Conservation (phyloP, 2,329 filamentous ascomycete genomes). For the Aspergillaceae sp. region DNA sequence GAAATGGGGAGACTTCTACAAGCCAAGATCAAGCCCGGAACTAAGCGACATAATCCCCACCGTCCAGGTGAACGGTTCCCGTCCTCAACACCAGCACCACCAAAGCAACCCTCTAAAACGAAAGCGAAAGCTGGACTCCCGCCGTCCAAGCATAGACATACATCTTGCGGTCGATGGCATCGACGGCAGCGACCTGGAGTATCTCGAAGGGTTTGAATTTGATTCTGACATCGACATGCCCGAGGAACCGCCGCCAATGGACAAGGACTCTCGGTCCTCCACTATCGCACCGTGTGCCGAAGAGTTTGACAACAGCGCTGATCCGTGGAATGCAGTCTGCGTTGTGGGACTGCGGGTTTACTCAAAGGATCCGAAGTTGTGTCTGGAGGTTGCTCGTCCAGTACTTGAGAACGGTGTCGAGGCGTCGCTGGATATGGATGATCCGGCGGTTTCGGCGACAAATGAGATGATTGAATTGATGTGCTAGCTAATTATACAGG, state of each 20-base stretch:
- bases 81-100: too few relatives aligned
- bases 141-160: slow-evolving; percentile 18
- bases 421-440: slow-evolving; percentile 38
- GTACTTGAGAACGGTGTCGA: slow-evolving; percentile 30
- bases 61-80: slow-evolving; percentile 19
- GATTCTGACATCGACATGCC: slow-evolving; percentile 37
- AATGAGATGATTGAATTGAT: slow-evolving; percentile 10
- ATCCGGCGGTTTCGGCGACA: slow-evolving; percentile 27
- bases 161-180: slow-evolving; percentile 14
- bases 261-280: slow-evolving; percentile 1
- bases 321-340: slow-evolving; percentile 54
- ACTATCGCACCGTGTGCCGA: too few relatives aligned
- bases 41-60: slow-evolving; percentile 16
- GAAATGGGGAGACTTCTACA: too few relatives aligned
- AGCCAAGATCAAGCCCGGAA: background rate
- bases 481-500: too few relatives aligned
- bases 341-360: slow-evolving; percentile 53
- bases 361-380: slow-evolving; percentile 42
- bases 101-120: slow-evolving; percentile 7
- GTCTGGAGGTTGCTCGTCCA: slow-evolving; percentile 45
- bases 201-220: slow-evolving; percentile 35
- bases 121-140: slow-evolving; percentile 3
- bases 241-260: slow-evolving; percentile 16
- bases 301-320: slow-evolving; percentile 7
- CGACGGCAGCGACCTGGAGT: slow-evolving; percentile 23